These are phyloP conservation scores for Phytophthora podocarpi DNA, from an alignment of 352 stramenopile genomes.

Conservation along the genomic window DNA sequence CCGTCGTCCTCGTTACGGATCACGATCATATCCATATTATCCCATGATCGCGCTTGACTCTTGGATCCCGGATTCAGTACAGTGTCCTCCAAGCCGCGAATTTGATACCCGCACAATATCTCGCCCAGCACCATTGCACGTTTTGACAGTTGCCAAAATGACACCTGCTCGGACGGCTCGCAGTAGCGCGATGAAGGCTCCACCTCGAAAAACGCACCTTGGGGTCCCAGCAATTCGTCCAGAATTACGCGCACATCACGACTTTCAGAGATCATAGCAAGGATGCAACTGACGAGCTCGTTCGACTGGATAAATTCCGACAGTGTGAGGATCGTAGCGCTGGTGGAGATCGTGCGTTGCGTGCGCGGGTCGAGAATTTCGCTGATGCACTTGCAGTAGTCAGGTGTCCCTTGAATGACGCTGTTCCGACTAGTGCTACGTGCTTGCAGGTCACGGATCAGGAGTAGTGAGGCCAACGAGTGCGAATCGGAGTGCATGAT, in stretches of 20 bases:
- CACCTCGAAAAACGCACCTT: slow-evolving; percentile 79
- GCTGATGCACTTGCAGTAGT: slow-evolving; percentile 78
- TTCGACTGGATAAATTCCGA: slow-evolving; percentile 92
- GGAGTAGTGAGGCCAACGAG: slow-evolving; percentile 80
- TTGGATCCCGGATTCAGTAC: slow-evolving; percentile 83
- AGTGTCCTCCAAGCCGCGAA: slow-evolving; percentile 48
- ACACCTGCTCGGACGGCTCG: slow-evolving; percentile 48
- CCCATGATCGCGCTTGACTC: slow-evolving; percentile 47
- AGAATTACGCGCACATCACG: slow-evolving; percentile 83
- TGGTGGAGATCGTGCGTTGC: slow-evolving; percentile 81
- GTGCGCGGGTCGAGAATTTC: slow-evolving; percentile 90
- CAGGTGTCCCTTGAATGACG: slow-evolving; percentile 1
- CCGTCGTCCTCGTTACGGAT: slow-evolving; percentile 45
- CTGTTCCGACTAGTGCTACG: neutral
- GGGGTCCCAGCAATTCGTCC: slow-evolving; percentile 71
- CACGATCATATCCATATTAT: slow-evolving; percentile 68
- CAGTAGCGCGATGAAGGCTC: slow-evolving; percentile 69
- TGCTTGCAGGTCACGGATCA: slow-evolving; percentile 83
- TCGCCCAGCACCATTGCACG: slow-evolving; percentile 59
- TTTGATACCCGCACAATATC: slow-evolving; percentile 82
- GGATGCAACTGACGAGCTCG: slow-evolving; percentile 80
- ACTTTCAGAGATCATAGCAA: slow-evolving; percentile 90
- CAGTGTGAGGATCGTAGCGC: slow-evolving; percentile 67
- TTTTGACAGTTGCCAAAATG: slow-evolving; percentile 83
- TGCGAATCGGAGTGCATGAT: slow-evolving; percentile 90